Evolutionary conservation across 176 grass and related monocot genomes (phyloP).

Genomic region (Raddia guianensis): DNA sequence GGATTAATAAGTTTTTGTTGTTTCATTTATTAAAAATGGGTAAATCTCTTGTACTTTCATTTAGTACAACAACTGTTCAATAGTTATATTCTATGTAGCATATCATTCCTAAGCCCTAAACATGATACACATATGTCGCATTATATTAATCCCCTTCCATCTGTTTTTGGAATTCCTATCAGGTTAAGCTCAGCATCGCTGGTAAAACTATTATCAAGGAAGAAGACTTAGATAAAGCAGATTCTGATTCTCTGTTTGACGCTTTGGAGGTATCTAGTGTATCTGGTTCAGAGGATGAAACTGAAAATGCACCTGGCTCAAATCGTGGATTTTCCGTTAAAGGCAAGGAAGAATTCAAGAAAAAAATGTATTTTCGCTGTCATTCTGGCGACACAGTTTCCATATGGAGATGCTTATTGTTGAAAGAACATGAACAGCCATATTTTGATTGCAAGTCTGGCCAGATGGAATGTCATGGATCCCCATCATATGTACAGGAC

Average conservation of each 20-base stretch:
- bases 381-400: conserved; percentile 64
- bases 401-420: conserved; percentile 67
- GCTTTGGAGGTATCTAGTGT: conserved; percentile 92
- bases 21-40: neutral
- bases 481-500: conserved; percentile 51
- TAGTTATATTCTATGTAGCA: neutral
- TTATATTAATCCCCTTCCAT: conserved; percentile 18
- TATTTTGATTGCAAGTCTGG: conserved; percentile 54
- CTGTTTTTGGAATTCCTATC: conserved; percentile 24
- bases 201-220: conserved; percentile 90
- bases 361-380: conserved; percentile 68
- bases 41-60: neutral
- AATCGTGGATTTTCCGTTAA: conserved; percentile 45
- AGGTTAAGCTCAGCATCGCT: conserved; percentile 87
- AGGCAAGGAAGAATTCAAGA: conserved; percentile 71
- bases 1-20: conserved; percentile 1
- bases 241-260: conserved; percentile 68
- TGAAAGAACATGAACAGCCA: conserved; percentile 85
- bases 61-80: neutral
- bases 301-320: conserved; percentile 52
- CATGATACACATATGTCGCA: neutral
- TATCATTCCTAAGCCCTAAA: neutral
- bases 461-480: conserved; percentile 43
- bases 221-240: conserved; percentile 75
- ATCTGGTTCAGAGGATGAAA: conserved; percentile 91